phyloP scores from a whole-genome alignment of 139 green algal genomes.

The Picochlorum sp. region DNA sequence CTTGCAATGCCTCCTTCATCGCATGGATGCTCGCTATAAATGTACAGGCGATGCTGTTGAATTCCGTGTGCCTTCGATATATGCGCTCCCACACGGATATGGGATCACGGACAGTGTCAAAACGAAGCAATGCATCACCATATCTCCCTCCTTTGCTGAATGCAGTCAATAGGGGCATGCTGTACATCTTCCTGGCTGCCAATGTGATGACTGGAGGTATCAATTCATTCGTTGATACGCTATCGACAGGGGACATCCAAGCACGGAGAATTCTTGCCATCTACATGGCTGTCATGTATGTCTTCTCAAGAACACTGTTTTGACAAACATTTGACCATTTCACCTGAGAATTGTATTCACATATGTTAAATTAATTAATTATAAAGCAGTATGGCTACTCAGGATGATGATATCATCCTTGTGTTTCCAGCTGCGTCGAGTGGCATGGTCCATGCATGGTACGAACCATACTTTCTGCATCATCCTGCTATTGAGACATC shows the following conservation, averaged over 20 bases:
- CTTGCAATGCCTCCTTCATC: constrained; percentile 70
- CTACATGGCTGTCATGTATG: constrained; percentile 20
- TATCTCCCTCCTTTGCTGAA: too few relatives aligned
- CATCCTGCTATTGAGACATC: background rate
- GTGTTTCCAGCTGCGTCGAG: too few relatives aligned
- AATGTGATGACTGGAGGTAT: constrained; percentile 69
- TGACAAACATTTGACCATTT: too few relatives aligned
- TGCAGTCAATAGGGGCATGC: constrained; percentile 37
- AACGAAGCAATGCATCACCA: too few relatives aligned
- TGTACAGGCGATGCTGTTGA: constrained; percentile 29
- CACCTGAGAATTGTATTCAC: too few relatives aligned
- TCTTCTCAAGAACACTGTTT: constrained; percentile 5
- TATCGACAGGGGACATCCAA: constrained; percentile 23
- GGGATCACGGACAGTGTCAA: too few relatives aligned
- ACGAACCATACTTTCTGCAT: too few relatives aligned
- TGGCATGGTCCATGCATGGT: too few relatives aligned
- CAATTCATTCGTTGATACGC: constrained; percentile 50
- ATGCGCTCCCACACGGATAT: too few relatives aligned
- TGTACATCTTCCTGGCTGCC: constrained; percentile 63
- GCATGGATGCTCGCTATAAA: constrained; percentile 59
- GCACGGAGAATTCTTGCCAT: constrained; percentile 21
- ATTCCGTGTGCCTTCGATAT: background rate
- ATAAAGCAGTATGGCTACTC: too few relatives aligned
- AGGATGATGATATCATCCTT: too few relatives aligned
- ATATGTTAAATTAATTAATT: too few relatives aligned